phyloP scores from a whole-genome alignment of 768 basidiomycete species.

The Tylopilus cervinicoccineus region DNA sequence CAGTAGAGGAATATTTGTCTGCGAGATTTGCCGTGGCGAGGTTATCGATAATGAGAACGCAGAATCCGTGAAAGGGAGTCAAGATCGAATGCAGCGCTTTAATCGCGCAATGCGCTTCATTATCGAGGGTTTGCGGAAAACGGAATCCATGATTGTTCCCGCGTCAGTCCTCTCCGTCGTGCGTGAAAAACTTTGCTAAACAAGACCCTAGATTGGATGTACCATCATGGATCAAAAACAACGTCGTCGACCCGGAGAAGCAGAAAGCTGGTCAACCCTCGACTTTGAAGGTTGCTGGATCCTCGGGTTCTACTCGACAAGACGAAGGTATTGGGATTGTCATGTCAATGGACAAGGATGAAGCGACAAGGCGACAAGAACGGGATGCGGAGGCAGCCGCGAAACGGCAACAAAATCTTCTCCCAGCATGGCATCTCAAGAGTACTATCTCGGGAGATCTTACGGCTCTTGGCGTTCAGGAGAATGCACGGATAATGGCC shows the following conservation, averaged over 20 bases:
- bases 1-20: slow-evolving; percentile 59
- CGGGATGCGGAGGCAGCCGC: slow-evolving; percentile 78
- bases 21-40: slow-evolving; percentile 85
- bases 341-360: slow-evolving; percentile 86
- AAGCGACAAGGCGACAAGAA: slow-evolving; percentile 66
- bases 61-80: slow-evolving; percentile 77
- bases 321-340: slow-evolving; percentile 70
- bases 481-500: slow-evolving; percentile 52
- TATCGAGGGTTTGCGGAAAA: slow-evolving; percentile 81
- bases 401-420: slow-evolving; percentile 84
- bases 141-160: slow-evolving; percentile 83
- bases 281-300: slow-evolving; percentile 72
- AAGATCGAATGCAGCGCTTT: slow-evolving; percentile 95
- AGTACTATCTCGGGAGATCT: slow-evolving; percentile 93
- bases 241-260: slow-evolving; percentile 61
- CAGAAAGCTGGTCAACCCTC: slow-evolving; percentile 49
- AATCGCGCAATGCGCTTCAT: slow-evolving; percentile 88
- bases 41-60: slow-evolving; percentile 90
- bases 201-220: slow-evolving; percentile 66
- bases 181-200: neutral
- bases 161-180: slow-evolving; percentile 47
- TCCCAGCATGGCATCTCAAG: slow-evolving; percentile 94
- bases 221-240: slow-evolving; percentile 72
- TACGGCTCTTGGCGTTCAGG: slow-evolving; percentile 80
- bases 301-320: slow-evolving; percentile 51